A percentile compares a stretch with the other conserved stretches of the same genome.
Conservation (phyloP, 1,139 yeast genomes). For the Geotrichum candidum region DNA sequence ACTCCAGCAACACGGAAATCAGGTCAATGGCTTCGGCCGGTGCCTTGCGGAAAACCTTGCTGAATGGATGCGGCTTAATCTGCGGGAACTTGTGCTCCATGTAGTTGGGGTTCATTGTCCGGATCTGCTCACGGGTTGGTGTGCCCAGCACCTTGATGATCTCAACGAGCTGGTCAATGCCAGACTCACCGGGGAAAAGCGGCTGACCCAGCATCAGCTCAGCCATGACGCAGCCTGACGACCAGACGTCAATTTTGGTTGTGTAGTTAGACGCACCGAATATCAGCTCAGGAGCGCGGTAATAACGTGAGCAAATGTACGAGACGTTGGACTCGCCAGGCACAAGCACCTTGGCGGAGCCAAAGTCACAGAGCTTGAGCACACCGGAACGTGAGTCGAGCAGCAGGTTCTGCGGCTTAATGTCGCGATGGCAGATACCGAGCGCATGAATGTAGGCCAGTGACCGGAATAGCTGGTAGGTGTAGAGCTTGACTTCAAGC, state of each 20-base stretch:
- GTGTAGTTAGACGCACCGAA: conserved; percentile 91
- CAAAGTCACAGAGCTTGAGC: conserved; percentile 91
- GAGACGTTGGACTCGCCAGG: conserved; percentile 93
- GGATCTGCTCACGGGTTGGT: conserved; percentile 86
- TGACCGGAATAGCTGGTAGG: conserved; percentile 87
- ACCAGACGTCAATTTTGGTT: conserved; percentile 97
- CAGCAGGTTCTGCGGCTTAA: conserved; percentile 89
- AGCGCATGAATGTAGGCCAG: conserved; percentile 83
- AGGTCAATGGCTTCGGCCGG: conserved; percentile 58
- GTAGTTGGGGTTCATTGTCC: conserved; percentile 93
- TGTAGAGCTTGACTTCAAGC: conserved; percentile 80
- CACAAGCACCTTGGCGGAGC: conserved; percentile 90
- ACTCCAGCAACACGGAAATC: conserved; percentile 56
- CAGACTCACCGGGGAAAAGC: conserved; percentile 94
- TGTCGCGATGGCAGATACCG: conserved; percentile 95
- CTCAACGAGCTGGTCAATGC: conserved; percentile 95
- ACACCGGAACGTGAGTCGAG: conserved; percentile 81
- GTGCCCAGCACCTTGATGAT: conserved; percentile 94
- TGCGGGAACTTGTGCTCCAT: conserved; percentile 97
- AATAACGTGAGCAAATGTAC: conserved; percentile 92
- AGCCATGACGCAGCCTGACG: conserved; percentile 97
- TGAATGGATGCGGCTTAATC: conserved; percentile 86
- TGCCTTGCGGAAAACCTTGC: conserved; percentile 69
- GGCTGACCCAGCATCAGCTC: conserved; percentile 94
- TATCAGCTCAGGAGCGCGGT: conserved; percentile 89